phyloP scores from a whole-genome alignment of 2,329 filamentous ascomycete species.

The Claviceps maximensis region DNA sequence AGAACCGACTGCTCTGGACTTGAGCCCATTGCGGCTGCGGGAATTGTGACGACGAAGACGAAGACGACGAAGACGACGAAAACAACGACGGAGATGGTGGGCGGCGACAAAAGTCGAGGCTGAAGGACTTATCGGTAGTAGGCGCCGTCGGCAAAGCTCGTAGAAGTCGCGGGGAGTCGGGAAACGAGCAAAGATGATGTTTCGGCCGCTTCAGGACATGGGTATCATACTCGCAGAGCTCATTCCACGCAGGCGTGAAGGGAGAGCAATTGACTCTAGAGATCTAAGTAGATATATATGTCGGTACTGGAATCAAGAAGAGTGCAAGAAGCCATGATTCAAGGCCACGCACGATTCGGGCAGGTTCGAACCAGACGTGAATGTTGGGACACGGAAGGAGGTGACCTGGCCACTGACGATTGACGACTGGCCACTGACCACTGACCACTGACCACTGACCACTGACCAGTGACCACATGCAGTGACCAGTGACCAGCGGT shows the following conservation, averaged over 20 bases:
- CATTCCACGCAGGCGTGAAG: not conserved
- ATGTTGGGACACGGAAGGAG: too few relatives aligned
- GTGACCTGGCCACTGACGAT: too few relatives aligned
- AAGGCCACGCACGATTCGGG: too few relatives aligned
- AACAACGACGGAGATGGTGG: not conserved
- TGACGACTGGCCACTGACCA: too few relatives aligned
- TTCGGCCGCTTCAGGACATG: not conserved
- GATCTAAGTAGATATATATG: too few relatives aligned
- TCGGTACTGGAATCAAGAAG: too few relatives aligned
- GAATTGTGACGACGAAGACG: slow-evolving; percentile 11
- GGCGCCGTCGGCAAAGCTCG: not conserved
- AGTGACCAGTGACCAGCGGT: too few relatives aligned
- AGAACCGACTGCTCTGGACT: slow-evolving; percentile 5
- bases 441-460: too few relatives aligned
- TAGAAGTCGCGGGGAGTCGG: not conserved
- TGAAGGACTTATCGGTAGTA: not conserved
- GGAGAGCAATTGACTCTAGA: not conserved
- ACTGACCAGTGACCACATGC: too few relatives aligned
- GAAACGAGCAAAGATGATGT: not conserved
- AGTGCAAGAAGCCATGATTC: not conserved
- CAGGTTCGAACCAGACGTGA: too few relatives aligned
- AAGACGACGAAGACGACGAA: slow-evolving; percentile 10
- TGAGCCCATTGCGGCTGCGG: slow-evolving; percentile 6
- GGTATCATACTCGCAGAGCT: not conserved
- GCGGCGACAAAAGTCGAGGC: not conserved